phyloP scores from a whole-genome alignment of 2,329 filamentous ascomycete genomes.

The Sporothrix sp. region DNA sequence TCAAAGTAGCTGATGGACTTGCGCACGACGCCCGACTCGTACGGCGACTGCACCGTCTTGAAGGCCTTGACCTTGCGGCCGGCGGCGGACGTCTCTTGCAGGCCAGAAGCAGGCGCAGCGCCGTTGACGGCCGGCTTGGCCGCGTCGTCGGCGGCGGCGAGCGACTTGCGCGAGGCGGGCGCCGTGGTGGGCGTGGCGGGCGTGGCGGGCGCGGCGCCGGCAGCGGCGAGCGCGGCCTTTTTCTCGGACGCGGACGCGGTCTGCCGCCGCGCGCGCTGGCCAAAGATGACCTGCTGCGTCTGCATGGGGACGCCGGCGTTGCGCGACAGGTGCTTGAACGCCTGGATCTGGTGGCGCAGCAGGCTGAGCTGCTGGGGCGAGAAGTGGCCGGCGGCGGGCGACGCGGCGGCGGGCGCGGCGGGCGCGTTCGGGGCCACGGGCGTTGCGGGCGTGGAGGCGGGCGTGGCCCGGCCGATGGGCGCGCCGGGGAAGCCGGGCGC shows the following conservation, averaged over 20 bases:
- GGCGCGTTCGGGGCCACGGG: constrained; percentile 8
- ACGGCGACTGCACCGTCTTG: constrained; percentile 68
- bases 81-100: constrained; percentile 26
- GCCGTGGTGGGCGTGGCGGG: neutral
- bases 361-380: constrained; percentile 68
- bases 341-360: constrained; percentile 76
- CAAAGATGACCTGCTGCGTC: constrained; percentile 75
- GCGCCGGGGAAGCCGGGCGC: constrained; percentile 21
- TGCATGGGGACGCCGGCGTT: constrained; percentile 70
- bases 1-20: constrained; percentile 66
- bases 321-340: constrained; percentile 83
- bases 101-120: constrained; percentile 12
- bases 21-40: constrained; percentile 43
- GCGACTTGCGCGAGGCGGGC: constrained; percentile 17
- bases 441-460: neutral
- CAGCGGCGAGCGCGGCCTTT: constrained; percentile 23
- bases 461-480: constrained; percentile 19
- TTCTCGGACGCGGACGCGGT: constrained; percentile 40
- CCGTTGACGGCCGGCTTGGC: constrained; percentile 29
- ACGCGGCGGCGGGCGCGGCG: constrained; percentile 20
- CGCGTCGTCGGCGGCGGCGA: constrained; percentile 30
- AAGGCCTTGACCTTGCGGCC: constrained; percentile 43
- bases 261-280: constrained; percentile 57
- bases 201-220: neutral
- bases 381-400: constrained; percentile 48